These are phyloP conservation scores for Tulasnella sp. DNA, from an alignment of 768 basidiomycete species.

Conservation along the genomic window DNA sequence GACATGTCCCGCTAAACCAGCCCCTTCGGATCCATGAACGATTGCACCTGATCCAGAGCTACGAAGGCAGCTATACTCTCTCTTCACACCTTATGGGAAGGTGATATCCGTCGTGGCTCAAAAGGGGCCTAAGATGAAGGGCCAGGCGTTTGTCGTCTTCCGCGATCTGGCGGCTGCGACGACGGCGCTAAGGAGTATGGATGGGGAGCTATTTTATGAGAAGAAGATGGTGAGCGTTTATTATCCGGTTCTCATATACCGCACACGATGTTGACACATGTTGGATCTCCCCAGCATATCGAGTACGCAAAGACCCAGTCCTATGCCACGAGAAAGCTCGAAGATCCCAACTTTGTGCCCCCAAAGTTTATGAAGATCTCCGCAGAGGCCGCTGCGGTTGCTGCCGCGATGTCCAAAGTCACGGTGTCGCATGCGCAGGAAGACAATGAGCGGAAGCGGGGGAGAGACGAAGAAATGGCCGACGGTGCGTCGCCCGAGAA, in stretches of 20 bases:
- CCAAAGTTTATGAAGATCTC: slow-evolving; percentile 30
- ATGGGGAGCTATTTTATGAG: slow-evolving; percentile 87
- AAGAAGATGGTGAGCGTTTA: slow-evolving; percentile 67
- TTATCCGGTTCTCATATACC: slow-evolving; percentile 18
- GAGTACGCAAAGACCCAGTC: slow-evolving; percentile 84
- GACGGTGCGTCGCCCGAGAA: slow-evolving; percentile 49
- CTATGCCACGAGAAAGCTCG: slow-evolving; percentile 62
- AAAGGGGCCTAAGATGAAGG: slow-evolving; percentile 73
- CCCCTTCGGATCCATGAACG: background rate
- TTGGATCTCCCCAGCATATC: slow-evolving; percentile 49
- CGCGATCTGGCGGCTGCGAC: slow-evolving; percentile 83
- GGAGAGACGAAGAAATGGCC: slow-evolving; percentile 37
- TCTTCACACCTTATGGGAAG: slow-evolving; percentile 89
- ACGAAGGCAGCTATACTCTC: slow-evolving; percentile 62
- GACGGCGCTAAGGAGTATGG: slow-evolving; percentile 81
- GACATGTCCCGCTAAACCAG: slow-evolving; percentile 14
- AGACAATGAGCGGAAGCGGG: slow-evolving; percentile 53
- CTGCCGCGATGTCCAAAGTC: slow-evolving; percentile 24
- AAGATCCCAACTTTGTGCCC: slow-evolving; percentile 71
- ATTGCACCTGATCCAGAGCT: slow-evolving; percentile 41
- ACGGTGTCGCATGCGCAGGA: slow-evolving; percentile 31
- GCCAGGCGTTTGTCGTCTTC: slow-evolving; percentile 95
- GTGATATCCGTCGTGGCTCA: slow-evolving; percentile 88
- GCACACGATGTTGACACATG: slow-evolving; percentile 9
- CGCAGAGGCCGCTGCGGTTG: slow-evolving; percentile 27